These are phyloP conservation scores for Salvia sclarea DNA, from an alignment of 305 asterid genomes.

Conservation along the genomic window DNA sequence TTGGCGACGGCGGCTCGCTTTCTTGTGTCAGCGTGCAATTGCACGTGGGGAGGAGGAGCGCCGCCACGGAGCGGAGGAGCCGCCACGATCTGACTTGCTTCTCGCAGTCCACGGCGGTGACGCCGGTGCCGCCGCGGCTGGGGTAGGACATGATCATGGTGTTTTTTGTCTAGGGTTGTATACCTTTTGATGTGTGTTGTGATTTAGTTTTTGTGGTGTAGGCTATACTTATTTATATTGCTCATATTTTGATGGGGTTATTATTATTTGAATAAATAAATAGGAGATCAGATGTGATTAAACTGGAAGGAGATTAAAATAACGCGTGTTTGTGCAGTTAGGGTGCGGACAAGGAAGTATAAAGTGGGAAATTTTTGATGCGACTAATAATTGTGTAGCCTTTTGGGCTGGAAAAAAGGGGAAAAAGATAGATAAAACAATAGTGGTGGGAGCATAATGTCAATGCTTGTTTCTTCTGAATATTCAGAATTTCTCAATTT, in stretches of 20 bases:
- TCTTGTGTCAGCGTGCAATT: slow-evolving; percentile 43
- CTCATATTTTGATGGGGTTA: too few relatives aligned
- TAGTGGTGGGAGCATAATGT: slow-evolving; percentile 34
- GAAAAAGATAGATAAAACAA: slow-evolving; percentile 19
- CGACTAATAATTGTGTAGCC: slow-evolving; percentile 32
- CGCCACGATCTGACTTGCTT: slow-evolving; percentile 72
- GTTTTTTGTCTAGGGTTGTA: background rate
- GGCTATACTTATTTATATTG: background rate
- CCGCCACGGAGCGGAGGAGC: slow-evolving; percentile 56
- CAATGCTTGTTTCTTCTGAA: slow-evolving; percentile 18
- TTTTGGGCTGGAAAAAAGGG: slow-evolving; percentile 37
- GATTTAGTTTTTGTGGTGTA: background rate
- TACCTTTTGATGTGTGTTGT: background rate
- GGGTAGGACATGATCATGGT: slow-evolving; percentile 26
- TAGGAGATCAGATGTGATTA: background rate
- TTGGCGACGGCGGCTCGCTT: slow-evolving; percentile 9
- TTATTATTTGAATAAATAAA: background rate
- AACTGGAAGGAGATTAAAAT: background rate
- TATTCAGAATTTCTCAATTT: background rate
- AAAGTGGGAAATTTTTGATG: slow-evolving; percentile 19
- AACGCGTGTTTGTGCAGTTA: background rate
- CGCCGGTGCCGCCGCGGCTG: slow-evolving; percentile 29
- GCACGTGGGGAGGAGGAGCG: slow-evolving; percentile 61
- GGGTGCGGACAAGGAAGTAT: background rate
- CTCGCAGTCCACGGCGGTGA: slow-evolving; percentile 60